Percentiles rank a stretch among this genome's conserved stretches.
phyloP scores from a whole-genome alignment of 2,329 filamentous ascomycete genomes.

The Cytospora schulzeri region DNA sequence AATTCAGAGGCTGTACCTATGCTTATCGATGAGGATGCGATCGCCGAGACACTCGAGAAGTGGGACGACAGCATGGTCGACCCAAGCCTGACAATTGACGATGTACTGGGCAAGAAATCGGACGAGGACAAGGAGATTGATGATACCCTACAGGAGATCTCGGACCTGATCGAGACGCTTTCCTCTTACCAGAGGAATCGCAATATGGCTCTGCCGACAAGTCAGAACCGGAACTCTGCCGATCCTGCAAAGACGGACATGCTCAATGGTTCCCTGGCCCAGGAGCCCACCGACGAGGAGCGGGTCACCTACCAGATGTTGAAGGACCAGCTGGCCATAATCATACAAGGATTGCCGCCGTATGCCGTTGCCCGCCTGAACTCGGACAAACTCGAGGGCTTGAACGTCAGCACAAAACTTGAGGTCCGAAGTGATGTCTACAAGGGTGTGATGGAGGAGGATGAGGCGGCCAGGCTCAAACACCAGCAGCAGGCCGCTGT shows the following conservation, averaged over 20 bases:
- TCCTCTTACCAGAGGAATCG: conserved; percentile 79
- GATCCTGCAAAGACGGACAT: conserved; percentile 69
- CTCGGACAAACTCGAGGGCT: conserved; percentile 79
- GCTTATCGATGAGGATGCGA: conserved; percentile 53
- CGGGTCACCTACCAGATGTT: conserved; percentile 69
- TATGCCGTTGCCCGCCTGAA: conserved; percentile 85
- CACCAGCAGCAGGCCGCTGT: conserved; percentile 42
- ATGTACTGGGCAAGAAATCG: conserved; percentile 53
- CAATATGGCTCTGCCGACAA: conserved; percentile 68
- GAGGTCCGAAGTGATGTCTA: conserved; percentile 73
- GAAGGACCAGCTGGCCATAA: conserved; percentile 71
- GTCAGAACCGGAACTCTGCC: conserved; percentile 60
- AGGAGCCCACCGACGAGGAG: conserved; percentile 64
- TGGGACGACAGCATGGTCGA: conserved; percentile 62
- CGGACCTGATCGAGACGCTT: conserved; percentile 74
- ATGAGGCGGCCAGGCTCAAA: conserved; percentile 61
- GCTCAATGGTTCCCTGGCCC: conserved; percentile 65
- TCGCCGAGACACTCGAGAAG: conserved; percentile 58
- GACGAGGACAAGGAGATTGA: conserved; percentile 63
- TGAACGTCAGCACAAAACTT: conserved; percentile 80
- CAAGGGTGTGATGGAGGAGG: conserved; percentile 80
- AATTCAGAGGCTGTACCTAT: conserved; percentile 35
- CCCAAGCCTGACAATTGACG: conserved; percentile 51
- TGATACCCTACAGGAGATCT: conserved; percentile 73
- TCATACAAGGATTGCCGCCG: conserved; percentile 76